Base-by-base conservation (phyloP, 306 rosid genomes). In the Biancaea sappan region DNA sequence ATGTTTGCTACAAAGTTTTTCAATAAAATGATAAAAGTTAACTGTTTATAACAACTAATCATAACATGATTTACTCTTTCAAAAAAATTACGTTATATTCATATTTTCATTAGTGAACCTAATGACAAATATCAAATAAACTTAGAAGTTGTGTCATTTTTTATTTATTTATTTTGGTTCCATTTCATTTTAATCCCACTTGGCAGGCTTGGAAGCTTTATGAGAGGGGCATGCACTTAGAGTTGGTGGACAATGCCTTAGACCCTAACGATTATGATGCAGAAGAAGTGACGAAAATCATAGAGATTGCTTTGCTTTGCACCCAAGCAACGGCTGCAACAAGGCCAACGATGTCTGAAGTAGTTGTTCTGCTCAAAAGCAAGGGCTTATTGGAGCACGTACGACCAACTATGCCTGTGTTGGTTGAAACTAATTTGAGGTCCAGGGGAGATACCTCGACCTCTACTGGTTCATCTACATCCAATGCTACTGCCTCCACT, bases 311-410 rank as follows among this genome's bases (percentile, higher is more conserved):
- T 67, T 66, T 87, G 26, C 24, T 82, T 25, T 54, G 61, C 34
- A 54, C 61, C 5, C 61, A 54, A 54, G 61, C 61, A 12, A 24
- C 61, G 24, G 32, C 61, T 24, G 61, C 77, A 28, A 15, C 56
- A 28, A 87, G 96, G 73, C 92, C 96, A 71, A 78, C 90, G 35
- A 90, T 90, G 96, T 84, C 92, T 78, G 88, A 90, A 82, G 59
- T 82, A 0, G 87, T 76, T 1, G 78, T 82, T 53, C 44, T 84
- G 18, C 89, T 90, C 1, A 86, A 80, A 90, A 37, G 77, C 53
- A 87, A 68, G 56, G 57, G 74, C 10, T 56, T 81, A n/a, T 1
- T 65, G 54, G 86, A 79, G 53, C 38, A 77, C 16, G 48, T 69
- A 54, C 75, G 79, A 8, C 90, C 84, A 8, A 62, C 81, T 58